Evolutionary conservation across 2,329 filamentous ascomycete species (phyloP).

Genomic region (Penicillium hesseltinei): DNA sequence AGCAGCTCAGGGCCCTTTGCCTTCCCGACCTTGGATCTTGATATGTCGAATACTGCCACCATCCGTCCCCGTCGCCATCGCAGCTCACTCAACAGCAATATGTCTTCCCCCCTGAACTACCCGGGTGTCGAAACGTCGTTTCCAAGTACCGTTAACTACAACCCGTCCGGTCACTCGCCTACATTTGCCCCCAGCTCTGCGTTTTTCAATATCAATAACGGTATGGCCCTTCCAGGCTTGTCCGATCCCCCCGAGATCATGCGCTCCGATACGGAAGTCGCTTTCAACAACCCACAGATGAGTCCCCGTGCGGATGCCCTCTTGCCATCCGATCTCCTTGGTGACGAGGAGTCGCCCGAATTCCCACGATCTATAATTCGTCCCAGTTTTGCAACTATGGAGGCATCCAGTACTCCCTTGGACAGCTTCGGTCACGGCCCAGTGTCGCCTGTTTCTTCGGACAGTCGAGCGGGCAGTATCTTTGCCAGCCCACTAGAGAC

Average conservation of each 20-base stretch:
- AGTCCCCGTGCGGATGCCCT: conserved; percentile 62
- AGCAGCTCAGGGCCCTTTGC: conserved; percentile 42
- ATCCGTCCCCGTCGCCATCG: conserved; percentile 48
- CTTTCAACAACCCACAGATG: conserved; percentile 61
- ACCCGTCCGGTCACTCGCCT: conserved; percentile 51
- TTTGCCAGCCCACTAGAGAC: conserved; percentile 50
- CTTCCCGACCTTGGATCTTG: conserved; percentile 43
- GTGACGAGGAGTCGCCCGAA: conserved; percentile 51
- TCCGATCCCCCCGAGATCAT: conserved; percentile 39
- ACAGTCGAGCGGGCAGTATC: conserved; percentile 43
- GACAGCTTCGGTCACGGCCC: conserved; percentile 39
- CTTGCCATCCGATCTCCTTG: conserved; percentile 60
- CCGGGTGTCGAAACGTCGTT: conserved; percentile 42
- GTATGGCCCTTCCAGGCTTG: conserved; percentile 55
- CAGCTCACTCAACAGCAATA: conserved; percentile 47
- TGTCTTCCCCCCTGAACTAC: conserved; percentile 47
- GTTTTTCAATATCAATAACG: conserved; percentile 63
- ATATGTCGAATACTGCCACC: conserved; percentile 40
- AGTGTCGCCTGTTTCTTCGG: conserved; percentile 47
- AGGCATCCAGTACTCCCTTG: conserved; percentile 29
- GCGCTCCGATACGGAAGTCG: conserved; percentile 53
- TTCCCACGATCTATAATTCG: conserved; percentile 31
- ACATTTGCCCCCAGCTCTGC: conserved; percentile 51
- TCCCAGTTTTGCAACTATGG: conserved; percentile 32
- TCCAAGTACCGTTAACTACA: conserved; percentile 46